Evolutionary conservation across 2,329 filamentous ascomycete species (phyloP).

Genomic region (Exophiala viscosa): DNA sequence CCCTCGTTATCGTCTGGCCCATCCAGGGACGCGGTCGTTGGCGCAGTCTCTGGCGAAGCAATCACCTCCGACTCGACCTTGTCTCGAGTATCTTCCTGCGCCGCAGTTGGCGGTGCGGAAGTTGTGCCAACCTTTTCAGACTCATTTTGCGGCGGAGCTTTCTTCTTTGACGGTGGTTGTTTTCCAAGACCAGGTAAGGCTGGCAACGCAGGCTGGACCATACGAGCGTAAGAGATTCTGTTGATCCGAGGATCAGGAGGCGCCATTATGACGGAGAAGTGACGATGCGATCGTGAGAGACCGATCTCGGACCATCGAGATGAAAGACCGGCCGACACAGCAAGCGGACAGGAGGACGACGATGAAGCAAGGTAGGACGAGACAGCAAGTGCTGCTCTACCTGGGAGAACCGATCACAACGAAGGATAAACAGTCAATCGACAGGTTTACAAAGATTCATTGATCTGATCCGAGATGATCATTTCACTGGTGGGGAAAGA

Average conservation of each 20-base stretch:
- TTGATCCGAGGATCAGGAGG: conserved; percentile 4
- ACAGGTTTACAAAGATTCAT: no score
- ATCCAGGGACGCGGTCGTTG: neutral
- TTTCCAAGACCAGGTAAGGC: conserved; percentile 2
- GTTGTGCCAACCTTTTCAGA: conserved; percentile 1
- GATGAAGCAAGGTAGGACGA: neutral
- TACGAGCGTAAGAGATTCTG: conserved; percentile 7
- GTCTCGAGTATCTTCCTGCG: neutral
- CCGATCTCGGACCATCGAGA: conserved; percentile 16
- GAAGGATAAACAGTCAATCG: no score
- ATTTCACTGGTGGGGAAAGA: no score
- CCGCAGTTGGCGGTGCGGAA: neutral
- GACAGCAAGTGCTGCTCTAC: conserved; percentile 6
- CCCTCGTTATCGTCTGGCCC: no score
- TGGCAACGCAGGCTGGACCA: conserved; percentile 18
- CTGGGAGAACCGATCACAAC: no score
- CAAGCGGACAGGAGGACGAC: neutral
- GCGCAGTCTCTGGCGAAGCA: neutral
- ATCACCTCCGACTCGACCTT: neutral
- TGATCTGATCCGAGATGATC: no score
- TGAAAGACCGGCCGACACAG: neutral
- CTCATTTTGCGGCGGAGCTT: conserved; percentile 1
- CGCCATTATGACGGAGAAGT: conserved; percentile 9
- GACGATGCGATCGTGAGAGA: conserved; percentile 6
- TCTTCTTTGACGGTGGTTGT: conserved; percentile 1